phyloP scores from a whole-genome alignment of 257 asterid species.

The Nicotiana otophora region DNA sequence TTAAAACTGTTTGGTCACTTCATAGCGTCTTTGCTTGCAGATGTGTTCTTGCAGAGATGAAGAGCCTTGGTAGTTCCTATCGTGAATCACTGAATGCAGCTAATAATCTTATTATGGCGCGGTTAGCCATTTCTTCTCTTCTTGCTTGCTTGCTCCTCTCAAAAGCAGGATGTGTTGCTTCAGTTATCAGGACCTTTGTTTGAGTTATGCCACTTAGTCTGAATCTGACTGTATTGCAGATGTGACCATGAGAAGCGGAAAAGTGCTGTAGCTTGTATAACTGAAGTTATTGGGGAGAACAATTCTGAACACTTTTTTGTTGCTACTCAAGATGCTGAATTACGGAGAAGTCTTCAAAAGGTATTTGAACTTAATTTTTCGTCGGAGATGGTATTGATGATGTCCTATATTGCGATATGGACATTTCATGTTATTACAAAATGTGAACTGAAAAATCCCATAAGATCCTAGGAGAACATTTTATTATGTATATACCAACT shows the following conservation, averaged over 20 bases:
- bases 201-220: not conserved
- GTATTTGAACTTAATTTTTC: conserved; percentile 27
- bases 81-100: conserved; percentile 64
- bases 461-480: not conserved
- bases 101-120: conserved; percentile 49
- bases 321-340: conserved; percentile 84
- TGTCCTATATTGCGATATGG: not conserved
- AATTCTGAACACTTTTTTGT: conserved; percentile 83
- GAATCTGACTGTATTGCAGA: conserved; percentile 32
- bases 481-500: not conserved
- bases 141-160: not conserved
- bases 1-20: not conserved
- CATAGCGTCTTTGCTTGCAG: conserved; percentile 35
- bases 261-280: conserved; percentile 64
- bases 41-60: conserved; percentile 76
- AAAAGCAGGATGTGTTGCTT: too few species aligned
- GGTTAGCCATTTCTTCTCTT: conserved; percentile 33
- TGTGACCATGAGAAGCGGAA: conserved; percentile 79
- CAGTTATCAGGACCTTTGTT: not conserved
- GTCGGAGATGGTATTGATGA: not conserved
- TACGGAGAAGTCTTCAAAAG: conserved; percentile 69
- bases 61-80: conserved; percentile 61
- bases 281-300: conserved; percentile 69
- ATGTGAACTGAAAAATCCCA: not conserved
- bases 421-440: not conserved